Evolutionary conservation across 2,329 filamentous ascomycete species (phyloP).

Genomic region (Aspergillus fischeri): DNA sequence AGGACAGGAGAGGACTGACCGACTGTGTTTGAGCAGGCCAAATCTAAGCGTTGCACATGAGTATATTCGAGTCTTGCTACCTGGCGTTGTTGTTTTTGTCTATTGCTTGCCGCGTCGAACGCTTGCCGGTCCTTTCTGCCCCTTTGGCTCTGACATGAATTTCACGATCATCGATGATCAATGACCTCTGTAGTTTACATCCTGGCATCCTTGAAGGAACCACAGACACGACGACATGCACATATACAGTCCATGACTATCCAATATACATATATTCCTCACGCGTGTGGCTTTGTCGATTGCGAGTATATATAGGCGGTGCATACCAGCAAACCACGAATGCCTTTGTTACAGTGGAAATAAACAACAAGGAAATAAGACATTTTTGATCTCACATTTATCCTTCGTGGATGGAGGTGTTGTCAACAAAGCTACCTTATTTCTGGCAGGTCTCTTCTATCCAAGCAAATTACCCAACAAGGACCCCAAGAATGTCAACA

Average conservation of each 20-base stretch:
- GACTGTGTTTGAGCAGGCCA: slow-evolving; percentile 8
- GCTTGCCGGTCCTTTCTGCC: background rate
- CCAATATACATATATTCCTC: background rate
- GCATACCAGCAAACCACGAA: background rate
- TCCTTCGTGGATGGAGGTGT: too few species aligned
- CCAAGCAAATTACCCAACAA: too few species aligned
- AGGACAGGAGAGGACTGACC: slow-evolving; percentile 1
- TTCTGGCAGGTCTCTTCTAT: too few species aligned
- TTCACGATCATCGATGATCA: background rate
- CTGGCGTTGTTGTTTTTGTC: background rate
- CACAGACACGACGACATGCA: background rate
- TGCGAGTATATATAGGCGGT: too few species aligned
- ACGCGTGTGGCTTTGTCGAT: background rate
- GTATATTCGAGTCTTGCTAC: background rate
- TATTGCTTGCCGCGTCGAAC: background rate
- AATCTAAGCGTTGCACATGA: slow-evolving; percentile 8
- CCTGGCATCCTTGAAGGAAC: background rate
- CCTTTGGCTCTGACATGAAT: background rate
- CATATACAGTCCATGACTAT: background rate
- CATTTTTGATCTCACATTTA: too few species aligned
- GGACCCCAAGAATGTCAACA: too few species aligned
- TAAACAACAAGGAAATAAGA: too few species aligned
- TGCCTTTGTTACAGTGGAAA: background rate
- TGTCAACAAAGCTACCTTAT: too few species aligned
- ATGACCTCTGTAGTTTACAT: background rate